These are phyloP conservation scores for Akanthomyces dipterigenus DNA, from an alignment of 2,329 filamentous ascomycete genomes.

Conservation along the genomic window DNA sequence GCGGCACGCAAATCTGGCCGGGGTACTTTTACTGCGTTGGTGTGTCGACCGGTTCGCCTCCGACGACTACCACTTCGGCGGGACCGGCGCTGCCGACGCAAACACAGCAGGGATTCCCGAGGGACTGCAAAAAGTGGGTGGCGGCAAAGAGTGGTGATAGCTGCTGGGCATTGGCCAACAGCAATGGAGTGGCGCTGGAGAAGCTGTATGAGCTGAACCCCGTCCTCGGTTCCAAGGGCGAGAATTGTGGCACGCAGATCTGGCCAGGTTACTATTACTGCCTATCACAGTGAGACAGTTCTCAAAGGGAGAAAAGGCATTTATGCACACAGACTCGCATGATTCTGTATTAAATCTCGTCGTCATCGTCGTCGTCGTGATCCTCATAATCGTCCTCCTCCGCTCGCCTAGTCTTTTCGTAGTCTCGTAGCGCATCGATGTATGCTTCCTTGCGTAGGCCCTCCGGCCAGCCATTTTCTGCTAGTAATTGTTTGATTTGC, in stretches of 20 bases:
- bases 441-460: neutral
- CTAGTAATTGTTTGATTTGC: neutral
- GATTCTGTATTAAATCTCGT: no score
- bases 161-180: neutral
- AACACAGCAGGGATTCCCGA: neutral
- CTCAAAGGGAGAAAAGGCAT: no score
- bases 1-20: constrained; percentile 17
- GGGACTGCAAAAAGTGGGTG: neutral
- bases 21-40: constrained; percentile 21
- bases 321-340: no score
- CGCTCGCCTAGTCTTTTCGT: neutral
- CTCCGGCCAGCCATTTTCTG: neutral
- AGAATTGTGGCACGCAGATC: neutral
- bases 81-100: neutral
- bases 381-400: neutral
- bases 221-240: neutral
- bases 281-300: no score
- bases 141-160: neutral
- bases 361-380: no score
- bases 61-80: neutral
- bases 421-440: neutral
- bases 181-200: neutral
- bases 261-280: neutral
- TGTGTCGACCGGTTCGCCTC: neutral
- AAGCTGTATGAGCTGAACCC: neutral